Evolutionary conservation across 2,329 filamentous ascomycete genomes (phyloP), one percentile per base, ranked within the genome.

Genomic region (Hypoxylon sp.): DNA sequence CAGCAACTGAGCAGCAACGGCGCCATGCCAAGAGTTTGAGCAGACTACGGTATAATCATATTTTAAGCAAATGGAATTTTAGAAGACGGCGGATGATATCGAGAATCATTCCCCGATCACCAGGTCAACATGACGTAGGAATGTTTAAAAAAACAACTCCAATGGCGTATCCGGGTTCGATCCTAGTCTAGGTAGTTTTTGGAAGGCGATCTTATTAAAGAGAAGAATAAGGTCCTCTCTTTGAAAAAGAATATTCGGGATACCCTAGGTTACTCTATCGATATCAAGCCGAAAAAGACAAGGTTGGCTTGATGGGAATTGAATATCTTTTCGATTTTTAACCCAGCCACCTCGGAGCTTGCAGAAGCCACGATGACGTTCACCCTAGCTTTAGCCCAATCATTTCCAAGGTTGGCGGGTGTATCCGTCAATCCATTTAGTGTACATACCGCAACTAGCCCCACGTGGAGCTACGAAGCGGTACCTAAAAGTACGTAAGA

Each of bases 381-480:
- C 21, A 30, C 25, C 36, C 11, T 30, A 56, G 59, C 48, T 30
- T 14, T 17, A 21, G 30, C 45, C 30, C 55, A 21, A 52, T 61
- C 21, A 38, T 56, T 45, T 49, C 17, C 38, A 63, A 38, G 51
- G 30, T 53, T 50, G 25, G 46, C 66, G 66, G 66, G 48, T 66
- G 21, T 66, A 66, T 63, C 63, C 66, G 66, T 55, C 28, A 36
- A 53, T 23, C 38, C 3, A 5, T 28, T 6, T 28, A 25, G 23
- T 25, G 3, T 28, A 28, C 25, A 28, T 28, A 28, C 34, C 17
- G 46, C 32, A 51, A 19, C 11, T 10, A 53, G 49, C 53, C 62
- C 58, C 66, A 65, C 49, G 62, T 68, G 58, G 61, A 60, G 57
- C 41, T 58, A 30, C 28, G 6, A 30, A 30, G 23, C 23, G 50